A percentile compares a stretch with the other conserved stretches of the same genome.
phyloP scores from a whole-genome alignment of 202 grass and related monocot species.

The Dendrocalamus latiflorus region DNA sequence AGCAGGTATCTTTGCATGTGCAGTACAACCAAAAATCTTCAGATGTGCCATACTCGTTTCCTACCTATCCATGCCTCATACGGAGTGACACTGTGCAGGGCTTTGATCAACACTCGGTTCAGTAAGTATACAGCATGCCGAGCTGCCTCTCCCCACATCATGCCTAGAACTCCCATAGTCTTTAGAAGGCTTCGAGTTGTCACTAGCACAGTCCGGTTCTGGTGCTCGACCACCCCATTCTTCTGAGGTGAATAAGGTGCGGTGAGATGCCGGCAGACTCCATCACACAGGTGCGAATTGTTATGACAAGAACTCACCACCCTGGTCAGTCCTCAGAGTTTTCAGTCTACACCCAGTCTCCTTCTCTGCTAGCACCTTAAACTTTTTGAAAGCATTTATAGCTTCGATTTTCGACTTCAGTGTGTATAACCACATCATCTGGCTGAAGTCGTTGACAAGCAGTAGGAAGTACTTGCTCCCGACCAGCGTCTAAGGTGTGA shows the following conservation, averaged over 20 bases:
- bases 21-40: no score
- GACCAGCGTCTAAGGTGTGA: rapidly evolving
- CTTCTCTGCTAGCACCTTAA: background rate
- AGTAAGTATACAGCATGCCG: no score
- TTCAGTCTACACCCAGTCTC: rapidly evolving
- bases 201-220: rapidly evolving
- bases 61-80: no score
- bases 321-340: rapidly evolving
- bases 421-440: no score
- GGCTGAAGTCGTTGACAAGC: background rate
- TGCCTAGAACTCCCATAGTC: rapidly evolving
- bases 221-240: background rate
- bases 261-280: rapidly evolving
- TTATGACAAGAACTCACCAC: no score
- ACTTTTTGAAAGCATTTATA: background rate
- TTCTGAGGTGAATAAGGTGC: background rate
- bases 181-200: no score
- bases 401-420: background rate
- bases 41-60: no score
- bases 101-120: no score
- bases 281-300: background rate
- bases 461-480: background rate
- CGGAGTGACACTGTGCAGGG: no score
- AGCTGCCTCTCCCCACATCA: no score
- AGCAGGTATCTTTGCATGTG: no score